These are phyloP conservation scores for Aegilops tauschii DNA, from an alignment of 176 grass and related monocot species.

Conservation along the genomic window DNA sequence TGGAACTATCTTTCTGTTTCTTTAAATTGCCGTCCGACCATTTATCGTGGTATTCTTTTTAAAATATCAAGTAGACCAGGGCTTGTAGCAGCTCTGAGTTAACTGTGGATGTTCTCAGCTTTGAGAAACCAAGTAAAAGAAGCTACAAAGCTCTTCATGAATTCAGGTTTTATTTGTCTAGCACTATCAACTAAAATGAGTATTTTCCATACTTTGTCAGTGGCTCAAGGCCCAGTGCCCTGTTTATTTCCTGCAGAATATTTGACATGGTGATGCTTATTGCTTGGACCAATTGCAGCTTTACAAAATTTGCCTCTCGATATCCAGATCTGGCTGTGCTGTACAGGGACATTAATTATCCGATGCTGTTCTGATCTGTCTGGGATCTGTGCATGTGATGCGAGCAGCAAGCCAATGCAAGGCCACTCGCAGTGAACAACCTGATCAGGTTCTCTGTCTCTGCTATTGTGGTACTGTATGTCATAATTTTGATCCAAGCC, in stretches of 20 bases:
- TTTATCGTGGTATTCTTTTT: not conserved
- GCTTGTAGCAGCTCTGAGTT: not conserved
- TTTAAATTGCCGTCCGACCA: not conserved
- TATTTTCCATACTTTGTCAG: not conserved
- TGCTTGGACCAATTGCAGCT: not conserved
- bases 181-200: not conserved
- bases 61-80: not conserved
- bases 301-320: too few relatives aligned
- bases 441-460: not conserved
- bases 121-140: not conserved
- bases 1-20: not conserved
- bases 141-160: not conserved
- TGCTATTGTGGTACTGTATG: not conserved
- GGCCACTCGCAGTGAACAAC: not conserved
- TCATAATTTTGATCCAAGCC: not conserved
- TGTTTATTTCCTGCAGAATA: not conserved
- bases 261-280: not conserved
- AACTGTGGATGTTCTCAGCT: not conserved
- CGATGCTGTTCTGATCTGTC: constrained; percentile 14
- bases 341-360: not conserved
- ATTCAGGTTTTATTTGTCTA: not conserved
- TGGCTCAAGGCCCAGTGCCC: not conserved
- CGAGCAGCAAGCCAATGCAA: not conserved
- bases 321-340: constrained; percentile 4
- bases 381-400: constrained; percentile 16